These are phyloP conservation scores for Lathyrus oleraceus DNA, from an alignment of 306 rosid species.

Conservation along the genomic window DNA sequence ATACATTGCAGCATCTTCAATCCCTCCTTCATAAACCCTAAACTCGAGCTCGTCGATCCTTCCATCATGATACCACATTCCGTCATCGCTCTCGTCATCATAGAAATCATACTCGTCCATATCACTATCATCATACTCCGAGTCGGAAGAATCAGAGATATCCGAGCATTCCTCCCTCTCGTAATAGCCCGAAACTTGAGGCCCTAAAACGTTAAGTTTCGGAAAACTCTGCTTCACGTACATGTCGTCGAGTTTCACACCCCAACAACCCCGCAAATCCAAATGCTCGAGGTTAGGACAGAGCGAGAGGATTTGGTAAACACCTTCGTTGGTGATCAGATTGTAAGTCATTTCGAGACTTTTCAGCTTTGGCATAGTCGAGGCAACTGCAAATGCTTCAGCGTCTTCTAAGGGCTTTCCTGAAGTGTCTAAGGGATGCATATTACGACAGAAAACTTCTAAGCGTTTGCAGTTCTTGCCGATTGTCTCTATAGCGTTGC, in stretches of 20 bases:
- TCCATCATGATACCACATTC: conserved; percentile 76
- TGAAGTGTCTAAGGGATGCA: conserved; percentile 79
- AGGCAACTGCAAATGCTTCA: conserved; percentile 80
- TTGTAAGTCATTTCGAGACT: conserved; percentile 89
- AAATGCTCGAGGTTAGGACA: conserved; percentile 69
- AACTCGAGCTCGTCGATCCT: conserved; percentile 77
- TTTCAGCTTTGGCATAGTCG: conserved; percentile 87
- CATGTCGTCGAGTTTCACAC: conserved; percentile 63
- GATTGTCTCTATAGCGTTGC: conserved; percentile 63
- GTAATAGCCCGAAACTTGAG: conserved; percentile 55
- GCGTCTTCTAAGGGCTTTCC: conserved; percentile 69
- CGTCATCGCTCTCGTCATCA: conserved; percentile 54
- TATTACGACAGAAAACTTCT: conserved; percentile 69
- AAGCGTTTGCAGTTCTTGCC: conserved; percentile 84
- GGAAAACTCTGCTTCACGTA: conserved; percentile 60
- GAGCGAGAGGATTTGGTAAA: conserved; percentile 56
- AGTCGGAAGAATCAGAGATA: conserved; percentile 61
- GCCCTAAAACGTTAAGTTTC: conserved; percentile 70
- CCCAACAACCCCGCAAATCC: conserved; percentile 96
- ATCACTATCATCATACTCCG: conserved; percentile 39
- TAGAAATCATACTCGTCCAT: conserved; percentile 46
- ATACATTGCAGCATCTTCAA: conserved; percentile 56
- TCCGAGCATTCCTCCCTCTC: conserved; percentile 68
- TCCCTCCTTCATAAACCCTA: conserved; percentile 69
- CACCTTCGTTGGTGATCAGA: conserved; percentile 57